These are phyloP conservation scores for Fomitopsis betulina DNA, from an alignment of 1,284 basidiomycete genomes.

Conservation along the genomic window DNA sequence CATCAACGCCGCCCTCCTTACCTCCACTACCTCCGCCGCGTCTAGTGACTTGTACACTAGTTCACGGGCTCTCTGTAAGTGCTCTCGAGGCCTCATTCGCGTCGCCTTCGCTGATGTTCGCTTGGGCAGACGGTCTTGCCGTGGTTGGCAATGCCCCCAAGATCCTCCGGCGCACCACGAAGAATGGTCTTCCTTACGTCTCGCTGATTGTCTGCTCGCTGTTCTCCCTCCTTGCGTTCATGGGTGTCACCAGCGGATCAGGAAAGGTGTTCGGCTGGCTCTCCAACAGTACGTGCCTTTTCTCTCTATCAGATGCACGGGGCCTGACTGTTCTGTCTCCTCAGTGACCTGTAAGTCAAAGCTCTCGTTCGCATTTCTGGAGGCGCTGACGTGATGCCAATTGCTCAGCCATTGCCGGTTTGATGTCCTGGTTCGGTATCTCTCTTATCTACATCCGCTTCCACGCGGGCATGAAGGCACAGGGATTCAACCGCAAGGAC, in stretches of 20 bases:
- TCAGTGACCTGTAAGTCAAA: conserved; percentile 28
- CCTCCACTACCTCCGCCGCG: conserved; percentile 85
- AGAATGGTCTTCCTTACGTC: conserved; percentile 72
- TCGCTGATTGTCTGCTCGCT: conserved; percentile 66
- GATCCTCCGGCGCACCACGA: conserved; percentile 66
- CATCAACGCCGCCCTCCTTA: conserved; percentile 84
- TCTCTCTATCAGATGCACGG: not conserved
- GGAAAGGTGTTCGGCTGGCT: conserved; percentile 61
- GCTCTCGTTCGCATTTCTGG: not conserved
- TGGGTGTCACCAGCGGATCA: conserved; percentile 53
- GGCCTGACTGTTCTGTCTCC: not conserved
- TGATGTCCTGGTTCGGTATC: conserved; percentile 87
- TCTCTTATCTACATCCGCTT: conserved; percentile 79
- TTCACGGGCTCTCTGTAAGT: conserved; percentile 75
- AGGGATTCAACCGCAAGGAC: conserved; percentile 61
- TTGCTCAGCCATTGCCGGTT: conserved; percentile 41
- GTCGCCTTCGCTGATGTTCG: not conserved
- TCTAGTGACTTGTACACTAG: conserved; percentile 82
- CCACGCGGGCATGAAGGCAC: conserved; percentile 69
- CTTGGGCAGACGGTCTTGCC: conserved; percentile 67
- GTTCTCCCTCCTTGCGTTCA: conserved; percentile 74
- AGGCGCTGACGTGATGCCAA: not conserved
- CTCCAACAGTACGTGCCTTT: conserved; percentile 41
- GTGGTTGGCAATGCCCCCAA: conserved; percentile 74
- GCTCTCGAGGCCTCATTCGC: not conserved